Base-by-base conservation (phyloP, 2,329 filamentous ascomycete genomes). In the Fusarium globosum region DNA sequence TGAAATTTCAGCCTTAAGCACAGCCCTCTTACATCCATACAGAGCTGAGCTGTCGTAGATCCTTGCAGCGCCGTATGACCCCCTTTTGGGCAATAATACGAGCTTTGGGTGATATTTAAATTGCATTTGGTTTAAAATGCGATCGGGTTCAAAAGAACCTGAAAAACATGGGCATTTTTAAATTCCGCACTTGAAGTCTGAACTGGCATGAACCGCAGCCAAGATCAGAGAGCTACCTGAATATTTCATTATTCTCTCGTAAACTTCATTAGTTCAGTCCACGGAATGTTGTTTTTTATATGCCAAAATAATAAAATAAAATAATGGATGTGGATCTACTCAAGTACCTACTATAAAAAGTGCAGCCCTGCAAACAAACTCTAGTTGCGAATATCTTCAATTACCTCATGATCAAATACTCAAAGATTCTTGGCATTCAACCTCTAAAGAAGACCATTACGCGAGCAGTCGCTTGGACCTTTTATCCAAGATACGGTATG, bases 11-110 rank as follows among this genome's bases (percentile, higher is more conserved):
- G 51, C 51, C 64, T 45, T 67, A 33, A 51, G 36, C 64, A 66
- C 62, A 60, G 64, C 61, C 61, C 63, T 21, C 46, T 36, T 30
- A 55, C n/a, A 64, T 36, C 55, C 55, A n/a, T 58, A 26, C 55
- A 58, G 18, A 49, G 55, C 55, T 58, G 55, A 61, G 21, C 15
- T 61, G 48, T 23, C 36, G 36, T 55, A 21, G 39, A 61, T 42
- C 58, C 58, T 55, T 23, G 35, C 14, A 55, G 33, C n/a, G 43
- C 42, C 36, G 33, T 26, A 26, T 39, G 6, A 39, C 45, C 6
- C 64, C 43, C 0, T 18, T 45, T 66, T 51, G 20, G 61, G 61
- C 30, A 59, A 15, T 38, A 45, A 53, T 26, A 23, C 45, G 57
- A 53, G 23, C 5, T 18, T 58, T 11, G 6, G 15, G 15, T 1